Evolutionary conservation across 257 asterid species (phyloP).

Genomic region (Solanum chiquidenum): DNA sequence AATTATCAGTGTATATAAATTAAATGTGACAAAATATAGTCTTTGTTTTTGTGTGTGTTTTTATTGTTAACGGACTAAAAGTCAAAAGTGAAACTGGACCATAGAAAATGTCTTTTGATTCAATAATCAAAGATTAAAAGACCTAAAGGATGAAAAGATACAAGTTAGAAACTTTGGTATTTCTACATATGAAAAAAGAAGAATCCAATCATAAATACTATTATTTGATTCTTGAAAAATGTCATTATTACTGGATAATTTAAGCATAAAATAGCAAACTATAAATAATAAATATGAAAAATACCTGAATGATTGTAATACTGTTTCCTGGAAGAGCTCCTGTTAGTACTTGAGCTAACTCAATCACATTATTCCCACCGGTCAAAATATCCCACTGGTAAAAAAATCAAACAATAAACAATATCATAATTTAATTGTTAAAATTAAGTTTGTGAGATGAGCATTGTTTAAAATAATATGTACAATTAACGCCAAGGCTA

Average conservation of each 20-base stretch:
- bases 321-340: conserved; percentile 42
- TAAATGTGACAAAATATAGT: not conserved
- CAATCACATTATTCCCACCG: conserved; percentile 24
- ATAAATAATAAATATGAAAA: not conserved
- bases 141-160: not conserved
- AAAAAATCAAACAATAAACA: not conserved
- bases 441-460: not conserved
- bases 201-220: not conserved
- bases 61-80: not conserved
- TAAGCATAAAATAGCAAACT: not conserved
- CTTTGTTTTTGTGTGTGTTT: not conserved
- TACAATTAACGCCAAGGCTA: not conserved
- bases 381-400: conserved; percentile 62
- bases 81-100: not conserved
- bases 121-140: not conserved
- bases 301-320: conserved; percentile 57
- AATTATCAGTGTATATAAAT: not conserved
- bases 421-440: not conserved
- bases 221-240: not conserved
- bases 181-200: not conserved
- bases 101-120: not conserved
- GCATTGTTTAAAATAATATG: not conserved
- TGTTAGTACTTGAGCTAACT: conserved; percentile 45
- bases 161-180: not conserved
- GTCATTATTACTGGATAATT: not conserved